Base-by-base conservation (phyloP, 257 asterid genomes). In the Capsicum baccatum region DNA sequence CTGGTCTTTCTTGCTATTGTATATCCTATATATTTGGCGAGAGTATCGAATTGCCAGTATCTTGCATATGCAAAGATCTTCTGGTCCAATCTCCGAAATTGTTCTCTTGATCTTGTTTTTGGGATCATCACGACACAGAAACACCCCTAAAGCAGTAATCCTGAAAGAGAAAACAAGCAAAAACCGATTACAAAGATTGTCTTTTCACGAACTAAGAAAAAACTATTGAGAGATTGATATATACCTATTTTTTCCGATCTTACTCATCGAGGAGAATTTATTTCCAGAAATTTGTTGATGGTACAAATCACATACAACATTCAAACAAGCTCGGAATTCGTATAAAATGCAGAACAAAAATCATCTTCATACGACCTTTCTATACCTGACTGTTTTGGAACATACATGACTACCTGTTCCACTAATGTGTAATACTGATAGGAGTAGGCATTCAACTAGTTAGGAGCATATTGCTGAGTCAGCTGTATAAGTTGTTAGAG, bases 221-320 rank as follows among this genome's bases (percentile, higher is more conserved):
- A 39, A 4, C 4, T 39, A 4, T 39, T 39, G 44, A 39, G 44
- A 39, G 44, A 39, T 39, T 39, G 44, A 4, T 39, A 39, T 39
- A 26, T 82, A 64, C 84, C 84, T 21, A 64, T 19, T 66, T 66
- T 19, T 54, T 14, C 12, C n/a, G 39, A 66, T 47, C 3, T 47
- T 52, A 55, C 56, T 12, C 68, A 74, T 6, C 6, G 12, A 47
- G 1, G 21, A 42, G 66, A 66, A 50, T 9, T 50, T 55, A 17
- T 55, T 55, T 54, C 12, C 48, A 82, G 67, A 54, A 17, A 82
- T 26, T 82, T 14, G 42, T 48, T 54, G 68, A 42, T 79, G 44
- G 64, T 66, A 66, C 10, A 82, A 55, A 1, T 66, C 85, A 67
- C 85, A 82, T 16, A 82, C 19, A 11, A 55, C 85, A 50, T 82